Percentiles rank a stretch among this genome's conserved stretches.
phyloP scores from a whole-genome alignment of 768 basidiomycete species.

The Phaffia tasmanica region DNA sequence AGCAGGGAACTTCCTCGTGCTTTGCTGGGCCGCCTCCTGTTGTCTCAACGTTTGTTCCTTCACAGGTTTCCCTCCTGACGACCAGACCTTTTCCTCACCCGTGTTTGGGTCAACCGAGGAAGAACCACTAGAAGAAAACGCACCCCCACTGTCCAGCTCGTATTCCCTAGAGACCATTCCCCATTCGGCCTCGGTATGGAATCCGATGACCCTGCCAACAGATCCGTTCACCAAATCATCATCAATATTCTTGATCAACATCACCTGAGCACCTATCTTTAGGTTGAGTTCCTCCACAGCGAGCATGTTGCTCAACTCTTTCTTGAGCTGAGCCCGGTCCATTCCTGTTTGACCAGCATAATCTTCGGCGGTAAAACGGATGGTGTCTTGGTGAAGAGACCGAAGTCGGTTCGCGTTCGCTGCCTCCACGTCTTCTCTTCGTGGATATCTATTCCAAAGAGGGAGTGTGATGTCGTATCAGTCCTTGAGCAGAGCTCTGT shows the following conservation, averaged over 20 bases:
- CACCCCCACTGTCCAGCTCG: conserved; percentile 36
- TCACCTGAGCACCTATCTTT: conserved; percentile 76
- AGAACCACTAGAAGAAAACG: conserved; percentile 1
- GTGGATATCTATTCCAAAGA: conserved; percentile 57
- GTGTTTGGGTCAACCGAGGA: no score
- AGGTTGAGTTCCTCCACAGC: conserved; percentile 60
- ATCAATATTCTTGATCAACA: conserved; percentile 91
- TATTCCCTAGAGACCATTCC: conserved; percentile 34
- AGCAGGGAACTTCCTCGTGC: conserved; percentile 44
- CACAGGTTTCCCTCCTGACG: conserved; percentile 25
- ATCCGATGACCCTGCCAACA: conserved; percentile 72
- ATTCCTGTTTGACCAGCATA: background rate
- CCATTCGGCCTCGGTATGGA: conserved; percentile 45
- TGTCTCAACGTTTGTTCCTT: conserved; percentile 14
- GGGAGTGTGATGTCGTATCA: background rate
- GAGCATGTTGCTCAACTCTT: conserved; percentile 82
- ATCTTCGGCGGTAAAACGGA: conserved; percentile 6
- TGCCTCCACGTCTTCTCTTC: conserved; percentile 78
- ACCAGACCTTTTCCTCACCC: no score
- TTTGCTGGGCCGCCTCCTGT: background rate
- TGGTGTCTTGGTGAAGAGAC: no score
- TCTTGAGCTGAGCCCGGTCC: conserved; percentile 49
- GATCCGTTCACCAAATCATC: conserved; percentile 87
- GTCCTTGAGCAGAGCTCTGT: background rate
- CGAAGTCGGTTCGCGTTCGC: conserved; percentile 66